phyloP scores from a whole-genome alignment of 1,139 yeast species.

The Pichia sp. region DNA sequence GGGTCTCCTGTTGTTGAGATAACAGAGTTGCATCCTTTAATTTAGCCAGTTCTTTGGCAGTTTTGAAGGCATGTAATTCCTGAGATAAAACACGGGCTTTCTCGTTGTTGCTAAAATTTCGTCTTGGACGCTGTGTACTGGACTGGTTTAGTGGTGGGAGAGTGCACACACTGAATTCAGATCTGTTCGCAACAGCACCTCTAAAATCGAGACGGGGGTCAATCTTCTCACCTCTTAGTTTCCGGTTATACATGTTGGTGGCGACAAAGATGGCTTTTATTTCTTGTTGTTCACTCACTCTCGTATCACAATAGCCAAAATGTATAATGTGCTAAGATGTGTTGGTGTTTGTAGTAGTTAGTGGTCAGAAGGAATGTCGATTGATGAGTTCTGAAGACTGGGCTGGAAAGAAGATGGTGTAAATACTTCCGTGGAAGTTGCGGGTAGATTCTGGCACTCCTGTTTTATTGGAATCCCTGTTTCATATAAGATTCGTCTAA shows the following conservation, averaged over 20 bases:
- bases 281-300: too few relatives aligned
- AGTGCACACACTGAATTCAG: conserved; percentile 4
- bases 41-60: background rate
- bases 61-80: background rate
- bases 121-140: background rate
- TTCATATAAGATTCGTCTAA: too few relatives aligned
- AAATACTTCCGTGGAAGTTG: too few relatives aligned
- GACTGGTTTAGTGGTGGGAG: conserved; percentile 8
- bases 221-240: conserved; percentile 9
- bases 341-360: too few relatives aligned
- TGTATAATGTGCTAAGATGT: too few relatives aligned
- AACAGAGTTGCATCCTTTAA: background rate
- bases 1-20: background rate
- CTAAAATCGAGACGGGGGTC: conserved; percentile 7
- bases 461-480: too few relatives aligned
- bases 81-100: background rate
- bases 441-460: too few relatives aligned
- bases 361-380: too few relatives aligned
- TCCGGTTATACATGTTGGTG: conserved; percentile 4
- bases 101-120: background rate
- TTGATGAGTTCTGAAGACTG: too few relatives aligned
- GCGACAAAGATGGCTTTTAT: too few relatives aligned
- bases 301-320: too few relatives aligned
- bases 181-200: conserved; percentile 7
- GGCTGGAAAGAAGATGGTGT: too few relatives aligned